These are phyloP conservation scores for Debaryomyces sp. DNA, from an alignment of 1,139 yeast species.

Conservation along the genomic window DNA sequence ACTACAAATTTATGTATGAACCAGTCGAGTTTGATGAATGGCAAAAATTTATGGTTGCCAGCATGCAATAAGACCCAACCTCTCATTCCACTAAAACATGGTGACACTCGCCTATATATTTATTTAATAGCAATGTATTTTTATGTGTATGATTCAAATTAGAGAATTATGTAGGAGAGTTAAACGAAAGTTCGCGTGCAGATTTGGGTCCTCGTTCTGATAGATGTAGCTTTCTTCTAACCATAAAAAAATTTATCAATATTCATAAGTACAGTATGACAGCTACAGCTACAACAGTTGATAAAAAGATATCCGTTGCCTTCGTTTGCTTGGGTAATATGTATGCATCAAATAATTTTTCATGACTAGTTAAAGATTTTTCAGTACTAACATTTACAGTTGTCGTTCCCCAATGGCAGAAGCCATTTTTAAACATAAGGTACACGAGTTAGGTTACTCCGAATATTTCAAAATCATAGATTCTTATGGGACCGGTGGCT, in stretches of 20 bases:
- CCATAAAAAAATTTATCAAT: background rate
- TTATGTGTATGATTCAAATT: background rate
- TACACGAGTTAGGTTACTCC: slow-evolving; percentile 47
- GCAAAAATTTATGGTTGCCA: slow-evolving; percentile 32
- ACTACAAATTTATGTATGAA: slow-evolving; percentile 31
- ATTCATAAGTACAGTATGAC: background rate
- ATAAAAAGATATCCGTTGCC: slow-evolving; percentile 61
- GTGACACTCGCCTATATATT: background rate
- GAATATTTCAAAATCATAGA: slow-evolving; percentile 59
- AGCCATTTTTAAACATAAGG: slow-evolving; percentile 77
- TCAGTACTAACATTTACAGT: slow-evolving; percentile 31
- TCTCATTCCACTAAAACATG: background rate
- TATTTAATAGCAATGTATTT: background rate
- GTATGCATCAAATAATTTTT: slow-evolving; percentile 39
- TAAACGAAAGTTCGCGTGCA: background rate
- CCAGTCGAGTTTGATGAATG: slow-evolving; percentile 44
- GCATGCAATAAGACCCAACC: slow-evolving; percentile 13
- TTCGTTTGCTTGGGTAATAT: slow-evolving; percentile 93
- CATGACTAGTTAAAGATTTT: background rate
- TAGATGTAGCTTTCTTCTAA: background rate
- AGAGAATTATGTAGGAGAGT: background rate
- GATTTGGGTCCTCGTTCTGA: background rate
- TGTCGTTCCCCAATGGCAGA: slow-evolving; percentile 99
- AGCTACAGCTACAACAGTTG: slow-evolving; percentile 17
- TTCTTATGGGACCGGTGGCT: slow-evolving; percentile 88